Evolutionary conservation across 129 eudicot species (phyloP).

Genomic region (Saussurea involucrata): DNA sequence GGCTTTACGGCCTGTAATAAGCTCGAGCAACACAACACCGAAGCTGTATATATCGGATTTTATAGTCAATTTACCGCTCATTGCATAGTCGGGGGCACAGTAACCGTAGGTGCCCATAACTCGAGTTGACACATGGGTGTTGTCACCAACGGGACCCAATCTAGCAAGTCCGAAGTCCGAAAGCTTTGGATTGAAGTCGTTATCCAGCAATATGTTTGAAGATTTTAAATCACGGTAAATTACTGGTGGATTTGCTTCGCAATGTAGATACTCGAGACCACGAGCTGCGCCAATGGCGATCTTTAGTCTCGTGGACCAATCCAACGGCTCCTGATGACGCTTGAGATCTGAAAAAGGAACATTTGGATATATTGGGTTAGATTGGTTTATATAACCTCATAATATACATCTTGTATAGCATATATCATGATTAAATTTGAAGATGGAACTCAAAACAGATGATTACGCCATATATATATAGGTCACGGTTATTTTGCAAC

Average conservation of each 20-base stretch:
- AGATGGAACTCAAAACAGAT: too few relatives aligned
- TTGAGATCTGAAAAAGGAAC: slow-evolving; percentile 35
- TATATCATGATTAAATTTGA: too few relatives aligned
- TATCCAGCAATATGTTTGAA: slow-evolving; percentile 81
- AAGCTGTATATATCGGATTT: slow-evolving; percentile 94
- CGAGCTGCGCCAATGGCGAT: slow-evolving; percentile 89
- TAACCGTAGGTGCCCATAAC: slow-evolving; percentile 98
- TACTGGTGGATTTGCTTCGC: slow-evolving; percentile 84
- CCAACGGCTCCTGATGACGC: slow-evolving; percentile 51
- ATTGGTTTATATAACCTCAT: too few relatives aligned
- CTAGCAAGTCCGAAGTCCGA: slow-evolving; percentile 96
- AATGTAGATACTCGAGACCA: slow-evolving; percentile 85
- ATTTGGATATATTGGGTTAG: too few relatives aligned
- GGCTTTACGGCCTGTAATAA: slow-evolving; percentile 78
- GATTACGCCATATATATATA: too few relatives aligned
- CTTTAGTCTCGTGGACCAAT: slow-evolving; percentile 77
- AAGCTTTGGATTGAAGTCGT: slow-evolving; percentile 71
- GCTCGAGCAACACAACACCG: slow-evolving; percentile 85
- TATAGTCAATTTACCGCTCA: slow-evolving; percentile 80
- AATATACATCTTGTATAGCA: too few relatives aligned
- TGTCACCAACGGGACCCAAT: slow-evolving; percentile 94
- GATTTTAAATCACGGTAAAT: slow-evolving; percentile 92
- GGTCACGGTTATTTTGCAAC: too few relatives aligned
- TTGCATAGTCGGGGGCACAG: slow-evolving; percentile 93
- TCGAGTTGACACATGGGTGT: slow-evolving; percentile 89